These are phyloP conservation scores for Vigna reflexopilosa DNA, from an alignment of 306 rosid genomes.

Conservation along the genomic window DNA sequence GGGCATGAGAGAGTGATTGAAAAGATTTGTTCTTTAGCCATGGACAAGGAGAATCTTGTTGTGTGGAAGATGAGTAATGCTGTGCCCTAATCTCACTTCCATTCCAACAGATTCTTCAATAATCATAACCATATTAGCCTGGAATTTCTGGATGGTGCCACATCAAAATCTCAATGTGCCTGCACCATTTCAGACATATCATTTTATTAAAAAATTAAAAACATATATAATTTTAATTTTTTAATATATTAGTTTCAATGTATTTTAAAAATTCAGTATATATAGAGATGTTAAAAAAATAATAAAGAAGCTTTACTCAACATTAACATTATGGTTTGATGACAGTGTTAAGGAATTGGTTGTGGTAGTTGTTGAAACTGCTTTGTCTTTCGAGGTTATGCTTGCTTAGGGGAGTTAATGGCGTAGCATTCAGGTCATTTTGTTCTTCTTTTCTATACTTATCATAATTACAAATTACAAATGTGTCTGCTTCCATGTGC, in stretches of 20 bases:
- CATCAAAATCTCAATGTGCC: slow-evolving; percentile 36
- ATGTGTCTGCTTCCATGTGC: no score
- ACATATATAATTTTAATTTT: no score
- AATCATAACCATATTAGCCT: neutral
- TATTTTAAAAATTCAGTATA: no score
- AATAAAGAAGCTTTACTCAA: no score
- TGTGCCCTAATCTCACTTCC: neutral
- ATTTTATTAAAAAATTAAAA: no score
- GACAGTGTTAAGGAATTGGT: slow-evolving; percentile 1
- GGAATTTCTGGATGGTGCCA: slow-evolving; percentile 32
- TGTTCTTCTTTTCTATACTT: neutral
- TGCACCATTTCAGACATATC: neutral
- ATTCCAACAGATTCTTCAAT: slow-evolving; percentile 26
- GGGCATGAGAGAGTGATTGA: neutral
- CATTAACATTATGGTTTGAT: neutral
- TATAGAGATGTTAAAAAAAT: no score
- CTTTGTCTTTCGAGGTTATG: slow-evolving; percentile 32
- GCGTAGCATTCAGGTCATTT: slow-evolving; percentile 28
- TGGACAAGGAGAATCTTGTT: slow-evolving; percentile 32
- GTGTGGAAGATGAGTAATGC: neutral
- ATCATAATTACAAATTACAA: no score
- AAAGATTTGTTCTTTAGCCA: neutral
- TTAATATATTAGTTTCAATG: no score
- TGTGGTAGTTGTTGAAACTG: slow-evolving; percentile 37
- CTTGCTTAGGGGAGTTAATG: slow-evolving; percentile 26